Evolutionary conservation across 116 monocot species (phyloP), one percentile per base, ranked within the genome.

Genomic region (Zostera marina): DNA sequence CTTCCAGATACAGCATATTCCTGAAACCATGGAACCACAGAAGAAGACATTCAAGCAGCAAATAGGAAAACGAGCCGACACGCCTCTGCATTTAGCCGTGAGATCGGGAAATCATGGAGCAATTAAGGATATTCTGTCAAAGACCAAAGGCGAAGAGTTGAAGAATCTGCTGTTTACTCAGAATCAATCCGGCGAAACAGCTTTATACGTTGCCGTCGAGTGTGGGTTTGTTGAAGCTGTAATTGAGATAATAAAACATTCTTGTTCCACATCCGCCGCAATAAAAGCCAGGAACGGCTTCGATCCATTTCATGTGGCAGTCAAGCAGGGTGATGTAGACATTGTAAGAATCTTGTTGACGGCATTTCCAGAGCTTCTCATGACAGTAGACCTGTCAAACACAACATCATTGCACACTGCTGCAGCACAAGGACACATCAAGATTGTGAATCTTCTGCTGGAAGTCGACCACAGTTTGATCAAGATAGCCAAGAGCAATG

Each of bases 291-390:
- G 79, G 56, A 88, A 79, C 72, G 93, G 88, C 14, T 84, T 79
- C 64, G 88, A 94, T 75, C 84, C 93, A 7, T 70, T 94, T 48
- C 87, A 81, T 48, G 74, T 88, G n/a, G 76, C 84, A 23, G 81
- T 88, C 56, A 84, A 79, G 59, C 88, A 94, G 76, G 93, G 88
- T 49, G 88, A 88, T 84, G 74, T 77, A 79, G 93, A 84, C 88
- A 84, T 58, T n/a, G 15, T 87, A 60, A 84, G 69, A 66, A 81
- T 80, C 61, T 79, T 93, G 15, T 47, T 93, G 54, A 48, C 71
- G 20, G 79, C 72, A 38, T 59, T 84, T 67, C 87, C 92, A 7
- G 73, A 80, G 61, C 79, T 87, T 22, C 67, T 79, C 44, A 75
- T 88, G 88, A 88, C 88, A 17, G 94, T 77, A 46, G 88, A 94